Base-by-base conservation (phyloP, 2,329 filamentous ascomycete species). In the Rhynchosporium secalis region DNA sequence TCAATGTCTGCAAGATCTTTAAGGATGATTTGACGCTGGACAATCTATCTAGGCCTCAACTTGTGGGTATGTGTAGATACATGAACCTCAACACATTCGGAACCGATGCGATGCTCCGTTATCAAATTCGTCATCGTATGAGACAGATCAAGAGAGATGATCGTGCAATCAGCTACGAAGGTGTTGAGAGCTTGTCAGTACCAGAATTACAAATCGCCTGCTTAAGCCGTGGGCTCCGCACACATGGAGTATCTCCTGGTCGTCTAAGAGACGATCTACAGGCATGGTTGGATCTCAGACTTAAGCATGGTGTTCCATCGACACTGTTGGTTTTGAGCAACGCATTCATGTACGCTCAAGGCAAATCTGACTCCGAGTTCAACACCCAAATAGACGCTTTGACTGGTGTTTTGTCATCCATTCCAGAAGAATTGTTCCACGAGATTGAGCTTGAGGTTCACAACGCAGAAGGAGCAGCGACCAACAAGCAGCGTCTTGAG, bases 1-100 rank as follows among this genome's bases (percentile, higher is more conserved):
- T 99, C 81, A 96, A 95, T 78, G 94, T 99, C 66, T 98, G 95
- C 86, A 96, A 97, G 83, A 90, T 96, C 68, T 99, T 99, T 86
- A 96, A 95, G 76, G 95, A 99, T 75, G 95, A 99, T 76, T 76
- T 99, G 72, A 99, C 95, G 0, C 83, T 99, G 38, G 95, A 99
- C 85, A 99, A 99, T 78, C 80, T 99, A 68, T 97, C 93, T 20
- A 86, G 95, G 66, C 95, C 95, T 15, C 95, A 99, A 78, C 82
- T 99, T 57, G 94, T 99, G 36, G 96, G 90, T 61, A 99, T 98
- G 84, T 98, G 95, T 83, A 89, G 91, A 65, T 99, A 99, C 81
- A 93, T 99, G 88, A 97, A 96, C 78, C 85, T 99, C 61, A 95
- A 94, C 79, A 94, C 92, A 0, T 97, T 98, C 72, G 95, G 95